phyloP scores from a whole-genome alignment of 23 red algal species.

The Gracilaria domingensis region DNA sequence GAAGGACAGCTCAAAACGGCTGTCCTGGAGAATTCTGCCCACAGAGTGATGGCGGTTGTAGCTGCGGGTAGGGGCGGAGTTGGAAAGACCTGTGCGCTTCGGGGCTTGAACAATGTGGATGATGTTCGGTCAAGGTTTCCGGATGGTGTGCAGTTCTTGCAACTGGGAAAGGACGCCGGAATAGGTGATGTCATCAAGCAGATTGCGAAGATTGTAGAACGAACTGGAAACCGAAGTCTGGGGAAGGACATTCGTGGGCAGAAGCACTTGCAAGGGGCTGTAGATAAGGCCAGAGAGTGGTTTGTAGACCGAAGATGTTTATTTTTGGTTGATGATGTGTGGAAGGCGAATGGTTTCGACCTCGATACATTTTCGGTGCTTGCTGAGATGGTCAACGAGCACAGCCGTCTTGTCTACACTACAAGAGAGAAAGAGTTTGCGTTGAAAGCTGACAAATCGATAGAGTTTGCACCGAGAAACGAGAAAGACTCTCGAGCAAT shows the following conservation, averaged over 20 bases:
- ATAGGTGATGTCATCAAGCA: not conserved
- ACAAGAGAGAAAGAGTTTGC: not conserved
- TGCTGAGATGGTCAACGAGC: not conserved
- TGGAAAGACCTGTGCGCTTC: constrained; percentile 16
- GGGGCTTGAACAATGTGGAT: not conserved
- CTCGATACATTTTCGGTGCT: not conserved
- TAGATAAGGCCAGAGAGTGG: not conserved
- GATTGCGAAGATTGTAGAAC: not conserved
- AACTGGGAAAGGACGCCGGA: not conserved
- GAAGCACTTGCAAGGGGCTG: not conserved
- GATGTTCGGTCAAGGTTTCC: not conserved
- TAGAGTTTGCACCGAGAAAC: not conserved
- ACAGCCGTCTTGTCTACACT: not conserved
- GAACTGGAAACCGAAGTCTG: not conserved
- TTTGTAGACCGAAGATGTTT: constrained; percentile 22
- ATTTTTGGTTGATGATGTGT: constrained; percentile 23
- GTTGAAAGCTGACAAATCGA: not conserved
- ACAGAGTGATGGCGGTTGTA: not conserved
- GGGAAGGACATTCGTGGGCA: not conserved
- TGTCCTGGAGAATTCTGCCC: not conserved
- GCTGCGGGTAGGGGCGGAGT: not conserved
- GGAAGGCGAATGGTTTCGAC: not conserved
- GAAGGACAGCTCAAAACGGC: not conserved
- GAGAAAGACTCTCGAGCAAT: not conserved
- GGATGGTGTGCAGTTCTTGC: not conserved